Evolutionary conservation across 2,329 filamentous ascomycete genomes (phyloP).

Genomic region (Epichloe sp.): DNA sequence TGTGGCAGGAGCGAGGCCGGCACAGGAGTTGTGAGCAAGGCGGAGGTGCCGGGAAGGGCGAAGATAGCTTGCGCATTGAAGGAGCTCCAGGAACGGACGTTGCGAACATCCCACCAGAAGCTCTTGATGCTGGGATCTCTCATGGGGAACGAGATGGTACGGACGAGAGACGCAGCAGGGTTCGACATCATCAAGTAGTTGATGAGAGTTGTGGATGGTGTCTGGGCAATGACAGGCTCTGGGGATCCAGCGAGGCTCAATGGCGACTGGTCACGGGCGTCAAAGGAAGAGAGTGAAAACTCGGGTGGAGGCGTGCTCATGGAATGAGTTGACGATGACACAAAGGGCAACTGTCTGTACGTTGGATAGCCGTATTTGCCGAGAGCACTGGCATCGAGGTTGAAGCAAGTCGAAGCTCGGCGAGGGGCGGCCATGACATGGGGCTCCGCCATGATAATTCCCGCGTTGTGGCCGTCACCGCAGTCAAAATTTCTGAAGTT

Average conservation of each 20-base stretch:
- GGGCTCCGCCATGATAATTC: slow-evolving; percentile 6
- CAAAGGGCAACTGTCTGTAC: slow-evolving; percentile 58
- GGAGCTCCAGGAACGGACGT: slow-evolving; percentile 68
- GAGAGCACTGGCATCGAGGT: slow-evolving; percentile 51
- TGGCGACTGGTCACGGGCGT: slow-evolving; percentile 33
- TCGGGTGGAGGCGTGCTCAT: slow-evolving; percentile 13
- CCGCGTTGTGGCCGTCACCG: background rate
- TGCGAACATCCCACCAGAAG: slow-evolving; percentile 94
- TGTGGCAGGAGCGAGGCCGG: slow-evolving; percentile 46
- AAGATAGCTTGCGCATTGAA: slow-evolving; percentile 65
- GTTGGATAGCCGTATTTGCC: slow-evolving; percentile 71
- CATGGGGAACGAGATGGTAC: slow-evolving; percentile 57
- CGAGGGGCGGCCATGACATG: slow-evolving; percentile 20
- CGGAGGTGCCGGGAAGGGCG: slow-evolving; percentile 56
- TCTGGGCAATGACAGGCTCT: slow-evolving; percentile 25
- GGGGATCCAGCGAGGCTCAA: slow-evolving; percentile 27
- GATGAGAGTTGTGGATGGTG: slow-evolving; percentile 52
- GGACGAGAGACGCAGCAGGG: slow-evolving; percentile 70
- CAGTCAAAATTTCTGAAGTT: slow-evolving; percentile 32
- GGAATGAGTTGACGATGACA: slow-evolving; percentile 8
- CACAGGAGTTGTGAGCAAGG: slow-evolving; percentile 59
- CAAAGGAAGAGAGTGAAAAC: slow-evolving; percentile 34
- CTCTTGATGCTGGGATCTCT: slow-evolving; percentile 60
- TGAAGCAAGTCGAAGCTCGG: slow-evolving; percentile 49
- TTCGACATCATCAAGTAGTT: slow-evolving; percentile 69